Base-by-base conservation (phyloP, 805 yeast species). In the Monosporozyma yasuniensis region DNA sequence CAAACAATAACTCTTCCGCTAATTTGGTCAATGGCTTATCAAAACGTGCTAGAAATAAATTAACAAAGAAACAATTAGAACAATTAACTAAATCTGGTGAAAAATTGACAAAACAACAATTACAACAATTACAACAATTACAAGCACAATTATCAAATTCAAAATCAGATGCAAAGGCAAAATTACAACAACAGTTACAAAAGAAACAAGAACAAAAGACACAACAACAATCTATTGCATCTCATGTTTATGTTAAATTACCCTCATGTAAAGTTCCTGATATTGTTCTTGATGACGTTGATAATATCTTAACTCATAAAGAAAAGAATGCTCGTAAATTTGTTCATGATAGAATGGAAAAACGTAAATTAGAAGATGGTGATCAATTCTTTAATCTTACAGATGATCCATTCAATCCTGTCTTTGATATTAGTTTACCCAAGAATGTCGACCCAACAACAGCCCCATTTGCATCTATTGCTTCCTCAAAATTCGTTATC, bases 241-340 rank as follows among this genome's bases (percentile, higher is more conserved):
- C 68, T 1, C 91, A 87, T 61, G 89, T 95, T 22, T 86, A 89
- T 69, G 95, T 88, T 57, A 83, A 85, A 59, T 66, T 88, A 38
- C 96, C 96, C 2, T 84, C 93, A 37, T 85, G 96, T 1, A 87
- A 88, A 67, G 86, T 91, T 54, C 97, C 98, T 14, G 97, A 91
- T 66, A 76, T 90, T 76, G 95, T 88, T 44, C 72, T 91, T 52
- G 83, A 85, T 22, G 87, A 96, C 5, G 90, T 89, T 10, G 86
- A 85, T 49, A 76, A 80, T 44, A 81, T 88, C 21, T 69, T 86
- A 46, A 73, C 78, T 45, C 90, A 83, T 54, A 87, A 88, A 67
- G 84, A 87, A 53, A 81, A 76, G 50, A 83, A 87, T 6, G 83
- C 90, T 53, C 81, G 82, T 54, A 78, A 81, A 50, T 95, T 87